phyloP scores from a whole-genome alignment of 2,329 filamentous ascomycete genomes.

The Fonsecaea erecta region DNA sequence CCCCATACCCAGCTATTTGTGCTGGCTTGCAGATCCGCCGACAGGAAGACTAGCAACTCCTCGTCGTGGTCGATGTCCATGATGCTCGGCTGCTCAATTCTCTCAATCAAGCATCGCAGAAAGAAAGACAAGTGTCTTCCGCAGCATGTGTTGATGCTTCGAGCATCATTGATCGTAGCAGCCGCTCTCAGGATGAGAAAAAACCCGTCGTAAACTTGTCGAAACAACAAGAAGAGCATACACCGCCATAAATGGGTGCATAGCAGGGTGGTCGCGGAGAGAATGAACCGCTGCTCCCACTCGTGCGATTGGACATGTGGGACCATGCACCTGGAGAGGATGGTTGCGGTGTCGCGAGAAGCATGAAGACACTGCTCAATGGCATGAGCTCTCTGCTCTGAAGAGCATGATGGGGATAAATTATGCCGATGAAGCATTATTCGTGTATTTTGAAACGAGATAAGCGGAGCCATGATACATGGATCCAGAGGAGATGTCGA shows the following conservation, averaged over 20 bases:
- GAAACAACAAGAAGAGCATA: conserved; percentile 76
- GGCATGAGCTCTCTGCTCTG: conserved; percentile 69
- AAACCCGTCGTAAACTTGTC: conserved; percentile 73
- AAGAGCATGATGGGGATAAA: conserved; percentile 71
- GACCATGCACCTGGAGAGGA: conserved; percentile 70
- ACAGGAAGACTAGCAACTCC: conserved; percentile 84
- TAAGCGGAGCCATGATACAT: conserved; percentile 72
- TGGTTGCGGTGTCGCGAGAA: conserved; percentile 76
- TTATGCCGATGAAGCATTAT: conserved; percentile 89
- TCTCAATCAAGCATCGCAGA: conserved; percentile 66
- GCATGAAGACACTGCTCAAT: conserved; percentile 76
- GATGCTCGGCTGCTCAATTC: conserved; percentile 51
- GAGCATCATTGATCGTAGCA: conserved; percentile 69
- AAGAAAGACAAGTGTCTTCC: conserved; percentile 85
- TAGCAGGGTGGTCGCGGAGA: conserved; percentile 74
- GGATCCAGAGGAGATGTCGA: conserved; percentile 72
- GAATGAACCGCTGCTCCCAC: conserved; percentile 59
- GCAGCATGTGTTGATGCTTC: conserved; percentile 75
- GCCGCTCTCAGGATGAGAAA: conserved; percentile 73
- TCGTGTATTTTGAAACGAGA: conserved; percentile 81
- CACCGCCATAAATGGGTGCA: conserved; percentile 88
- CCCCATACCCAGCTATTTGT: conserved; percentile 79
- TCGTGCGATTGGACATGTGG: conserved; percentile 41
- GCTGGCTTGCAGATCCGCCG: conserved; percentile 82
- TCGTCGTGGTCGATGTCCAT: conserved; percentile 69